Conservation (phyloP, 2,329 filamentous ascomycete genomes). For the Beauveria brongniartii region DNA sequence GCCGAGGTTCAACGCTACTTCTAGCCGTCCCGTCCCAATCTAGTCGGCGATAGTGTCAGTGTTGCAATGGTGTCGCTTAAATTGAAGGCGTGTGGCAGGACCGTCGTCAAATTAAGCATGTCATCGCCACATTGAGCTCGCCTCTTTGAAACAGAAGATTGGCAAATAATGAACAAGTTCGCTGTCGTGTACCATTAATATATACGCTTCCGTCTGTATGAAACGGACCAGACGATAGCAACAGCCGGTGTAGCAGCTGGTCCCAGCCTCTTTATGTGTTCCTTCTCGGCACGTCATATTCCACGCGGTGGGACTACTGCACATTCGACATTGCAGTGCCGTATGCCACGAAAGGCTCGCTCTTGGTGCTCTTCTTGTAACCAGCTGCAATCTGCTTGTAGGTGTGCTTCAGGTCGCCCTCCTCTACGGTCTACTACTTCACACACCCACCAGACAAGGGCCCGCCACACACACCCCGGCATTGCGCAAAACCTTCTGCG, state of each 20-base stretch:
- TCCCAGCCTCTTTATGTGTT: neutral
- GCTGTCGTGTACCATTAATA: neutral
- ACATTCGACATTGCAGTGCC: neutral
- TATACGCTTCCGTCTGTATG: neutral
- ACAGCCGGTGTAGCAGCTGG: neutral
- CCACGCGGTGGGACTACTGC: neutral
- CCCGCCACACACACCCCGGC: neutral
- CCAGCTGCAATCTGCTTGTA: neutral
- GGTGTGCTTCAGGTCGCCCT: constrained; percentile 1
- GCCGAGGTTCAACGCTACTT: neutral
- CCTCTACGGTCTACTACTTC: neutral
- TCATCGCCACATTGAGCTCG: neutral
- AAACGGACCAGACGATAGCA: neutral
- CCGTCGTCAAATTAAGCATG: neutral
- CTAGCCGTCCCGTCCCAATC: constrained; percentile 3
- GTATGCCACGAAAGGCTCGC: neutral
- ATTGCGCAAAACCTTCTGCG: constrained; percentile 4
- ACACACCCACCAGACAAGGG: neutral
- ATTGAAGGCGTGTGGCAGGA: neutral
- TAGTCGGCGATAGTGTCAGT: neutral
- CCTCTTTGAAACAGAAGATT: neutral
- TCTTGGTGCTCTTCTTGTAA: neutral
- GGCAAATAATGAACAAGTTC: neutral
- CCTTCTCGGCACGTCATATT: neutral
- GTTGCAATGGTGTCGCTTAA: neutral